These are phyloP conservation scores for Thalassiosira exigua DNA, from an alignment of 352 stramenopile genomes.

Conservation along the genomic window DNA sequence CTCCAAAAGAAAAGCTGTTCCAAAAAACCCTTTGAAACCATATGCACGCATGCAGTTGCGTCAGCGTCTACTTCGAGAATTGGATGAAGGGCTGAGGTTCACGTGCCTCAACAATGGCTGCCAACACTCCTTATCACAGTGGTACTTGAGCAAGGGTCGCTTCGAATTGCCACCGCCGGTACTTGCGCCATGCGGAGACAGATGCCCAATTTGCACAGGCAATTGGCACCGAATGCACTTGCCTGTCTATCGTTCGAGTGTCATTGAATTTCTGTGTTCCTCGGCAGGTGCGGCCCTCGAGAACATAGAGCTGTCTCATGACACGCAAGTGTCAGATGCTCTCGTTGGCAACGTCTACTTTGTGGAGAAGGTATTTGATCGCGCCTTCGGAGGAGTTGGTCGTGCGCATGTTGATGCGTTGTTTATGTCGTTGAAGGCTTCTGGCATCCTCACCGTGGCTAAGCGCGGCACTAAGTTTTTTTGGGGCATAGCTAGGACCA, in stretches of 20 bases:
- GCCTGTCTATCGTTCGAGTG: neutral
- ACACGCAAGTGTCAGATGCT: neutral
- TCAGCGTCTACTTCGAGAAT: neutral
- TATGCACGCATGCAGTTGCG: neutral
- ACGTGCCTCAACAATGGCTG: neutral
- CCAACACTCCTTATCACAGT: neutral
- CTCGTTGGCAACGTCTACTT: neutral
- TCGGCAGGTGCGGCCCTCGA: neutral
- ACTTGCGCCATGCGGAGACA: neutral
- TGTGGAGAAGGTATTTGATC: conserved; percentile 12
- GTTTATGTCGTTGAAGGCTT: conserved; percentile 6
- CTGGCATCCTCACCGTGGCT: neutral
- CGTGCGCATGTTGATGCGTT: neutral
- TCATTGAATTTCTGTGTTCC: conserved; percentile 4
- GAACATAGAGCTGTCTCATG: too few species aligned
- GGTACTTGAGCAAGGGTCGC: neutral
- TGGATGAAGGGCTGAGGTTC: neutral
- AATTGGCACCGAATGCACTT: neutral
- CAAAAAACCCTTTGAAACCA: too few species aligned
- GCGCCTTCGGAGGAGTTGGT: neutral
- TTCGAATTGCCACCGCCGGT: neutral
- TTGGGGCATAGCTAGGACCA: too few species aligned
- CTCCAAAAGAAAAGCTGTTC: too few species aligned
- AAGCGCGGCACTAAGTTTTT: neutral
- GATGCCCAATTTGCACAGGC: neutral